Evolutionary conservation across 2,329 filamentous ascomycete genomes (phyloP), one percentile per base, ranked within the genome.

Genomic region (Fusarium pseudocircinatum): DNA sequence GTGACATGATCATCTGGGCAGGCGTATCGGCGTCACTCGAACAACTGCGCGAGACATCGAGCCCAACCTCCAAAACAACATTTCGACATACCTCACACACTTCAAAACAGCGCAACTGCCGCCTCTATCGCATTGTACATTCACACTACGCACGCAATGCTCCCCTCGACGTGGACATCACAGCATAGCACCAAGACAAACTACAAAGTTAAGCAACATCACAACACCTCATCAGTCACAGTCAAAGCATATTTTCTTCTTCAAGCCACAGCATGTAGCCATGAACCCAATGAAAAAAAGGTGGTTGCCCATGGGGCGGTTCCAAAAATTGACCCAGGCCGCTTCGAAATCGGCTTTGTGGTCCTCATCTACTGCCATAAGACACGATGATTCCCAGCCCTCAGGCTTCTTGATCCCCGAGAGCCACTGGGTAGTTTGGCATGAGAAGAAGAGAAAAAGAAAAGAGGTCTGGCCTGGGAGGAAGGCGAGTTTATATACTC

Each of bases 251-350:
- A 43, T 13, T 20, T 59, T 75, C 71, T 73, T 76, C 74, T 76
- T 76, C 74, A 63, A 76, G 71, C 10, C 74, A 44, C 28, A 32
- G 60, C 63, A 32, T 65, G 50, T 71, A 58, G 65, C 74, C 30
- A 36, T 44, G 39, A 57, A 46, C 69, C 30, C 60, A 76, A 76
- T 76, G 74, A 75, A 75, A 75, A 54, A 40, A 53, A 20, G 20
- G 20, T 37, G 32, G 36, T 37, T 54, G 50, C 20, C 50, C 24
- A 8, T 39, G 14, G 20, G 30, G n/a, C 16, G 24, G 40, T 67
- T 32, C 63, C 74, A 75, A 75, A 75, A 74, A 72, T 66, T 74
- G n/a, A 1, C 37, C 16, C 43, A 71, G 62, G 44, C 44, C 44
- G 20, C 44, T 20, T 11, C 20, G 24, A 30, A 30, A 7, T 8